These are phyloP conservation scores for Pseudogymnoascus sp. DNA, from an alignment of 2,329 filamentous ascomycete species.

Conservation along the genomic window DNA sequence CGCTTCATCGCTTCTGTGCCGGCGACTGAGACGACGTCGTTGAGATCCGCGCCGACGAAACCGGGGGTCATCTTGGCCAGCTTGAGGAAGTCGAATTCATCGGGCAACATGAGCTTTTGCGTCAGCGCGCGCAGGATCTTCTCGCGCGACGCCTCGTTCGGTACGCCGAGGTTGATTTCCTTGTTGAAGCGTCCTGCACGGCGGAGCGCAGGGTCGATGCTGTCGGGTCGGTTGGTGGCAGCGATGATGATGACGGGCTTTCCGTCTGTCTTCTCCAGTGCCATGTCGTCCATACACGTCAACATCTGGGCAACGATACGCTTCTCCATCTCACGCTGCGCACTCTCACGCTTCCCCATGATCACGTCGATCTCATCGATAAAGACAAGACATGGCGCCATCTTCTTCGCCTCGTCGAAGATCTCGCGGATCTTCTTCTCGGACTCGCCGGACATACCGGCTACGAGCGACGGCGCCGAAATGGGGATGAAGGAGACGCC, in stretches of 20 bases:
- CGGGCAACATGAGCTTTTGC: conserved; percentile 54
- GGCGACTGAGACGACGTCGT: conserved; percentile 48
- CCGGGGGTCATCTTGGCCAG: conserved; percentile 83
- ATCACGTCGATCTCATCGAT: conserved; percentile 92
- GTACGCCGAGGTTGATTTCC: conserved; percentile 82
- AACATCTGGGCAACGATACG: conserved; percentile 77
- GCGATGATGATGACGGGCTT: conserved; percentile 85
- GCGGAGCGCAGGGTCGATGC: conserved; percentile 71
- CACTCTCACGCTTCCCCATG: conserved; percentile 75
- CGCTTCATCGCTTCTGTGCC: conserved; percentile 34
- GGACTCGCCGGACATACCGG: conserved; percentile 82
- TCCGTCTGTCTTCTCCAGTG: conserved; percentile 62
- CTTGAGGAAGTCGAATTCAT: conserved; percentile 65
- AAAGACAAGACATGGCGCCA: conserved; percentile 85
- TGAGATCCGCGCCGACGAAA: conserved; percentile 86
- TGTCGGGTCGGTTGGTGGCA: conserved; percentile 83
- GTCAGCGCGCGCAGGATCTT: conserved; percentile 73
- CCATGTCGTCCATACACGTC: conserved; percentile 79
- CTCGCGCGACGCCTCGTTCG: conserved; percentile 69
- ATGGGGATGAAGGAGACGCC: conserved; percentile 75
- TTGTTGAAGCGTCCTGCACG: conserved; percentile 72
- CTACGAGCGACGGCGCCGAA: conserved; percentile 74
- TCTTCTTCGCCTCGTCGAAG: conserved; percentile 79
- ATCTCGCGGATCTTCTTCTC: conserved; percentile 80
- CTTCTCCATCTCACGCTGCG: conserved; percentile 84